A percentile compares a stretch with the other conserved stretches of the same genome.
Evolutionary conservation across 2,329 filamentous ascomycete species (phyloP).

Genomic region (Diaporthe citri): DNA sequence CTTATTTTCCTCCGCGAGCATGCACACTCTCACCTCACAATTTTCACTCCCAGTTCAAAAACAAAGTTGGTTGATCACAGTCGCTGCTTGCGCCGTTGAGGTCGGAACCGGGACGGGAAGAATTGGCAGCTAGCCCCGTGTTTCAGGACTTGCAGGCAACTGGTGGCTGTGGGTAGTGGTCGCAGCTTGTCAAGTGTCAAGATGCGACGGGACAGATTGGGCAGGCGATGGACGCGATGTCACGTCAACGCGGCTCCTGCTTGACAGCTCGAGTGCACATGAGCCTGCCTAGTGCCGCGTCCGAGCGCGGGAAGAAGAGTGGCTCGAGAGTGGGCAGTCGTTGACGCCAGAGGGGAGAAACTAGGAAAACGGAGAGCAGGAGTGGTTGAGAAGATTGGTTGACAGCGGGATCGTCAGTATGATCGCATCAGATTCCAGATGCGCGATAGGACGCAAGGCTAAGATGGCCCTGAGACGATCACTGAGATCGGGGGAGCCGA

Average conservation of each 20-base stretch:
- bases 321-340: too few species aligned
- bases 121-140: not conserved
- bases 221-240: conserved; percentile 27
- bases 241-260: conserved; percentile 4
- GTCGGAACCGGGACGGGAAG: not conserved
- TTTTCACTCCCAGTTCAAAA: not conserved
- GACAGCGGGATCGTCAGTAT: conserved; percentile 11
- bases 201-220: conserved; percentile 8
- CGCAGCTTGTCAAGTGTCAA: conserved; percentile 17
- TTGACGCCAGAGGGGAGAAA: not conserved
- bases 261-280: not conserved
- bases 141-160: conserved; percentile 5
- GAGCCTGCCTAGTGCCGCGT: not conserved
- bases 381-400: not conserved
- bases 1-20: not conserved
- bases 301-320: not conserved
- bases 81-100: not conserved
- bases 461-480: not conserved
- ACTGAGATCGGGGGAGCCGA: not conserved
- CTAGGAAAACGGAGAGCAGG: not conserved
- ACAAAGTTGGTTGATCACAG: not conserved
- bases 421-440: conserved; percentile 15
- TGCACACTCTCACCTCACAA: not conserved
- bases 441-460: not conserved
- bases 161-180: not conserved